These are phyloP conservation scores for Cladobotryum protrusum DNA, from an alignment of 2,329 filamentous ascomycete species.

Conservation along the genomic window DNA sequence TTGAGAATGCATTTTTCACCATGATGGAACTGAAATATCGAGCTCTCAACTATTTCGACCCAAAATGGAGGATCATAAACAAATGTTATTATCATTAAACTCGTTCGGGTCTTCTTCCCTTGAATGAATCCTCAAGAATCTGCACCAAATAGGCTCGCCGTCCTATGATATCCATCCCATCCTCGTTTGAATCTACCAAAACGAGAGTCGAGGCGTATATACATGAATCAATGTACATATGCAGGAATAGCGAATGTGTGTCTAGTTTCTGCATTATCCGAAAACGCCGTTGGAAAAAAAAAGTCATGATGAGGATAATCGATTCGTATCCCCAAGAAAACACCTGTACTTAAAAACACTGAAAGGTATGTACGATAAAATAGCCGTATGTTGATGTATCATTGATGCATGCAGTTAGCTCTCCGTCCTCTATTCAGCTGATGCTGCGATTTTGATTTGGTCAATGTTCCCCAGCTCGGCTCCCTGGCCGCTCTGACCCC, in stretches of 20 bases:
- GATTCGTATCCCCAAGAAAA: slow-evolving; percentile 3
- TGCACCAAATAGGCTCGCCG: background rate
- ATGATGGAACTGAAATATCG: too few species aligned
- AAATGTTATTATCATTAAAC: slow-evolving; percentile 1
- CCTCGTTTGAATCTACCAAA: background rate
- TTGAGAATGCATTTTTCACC: too few species aligned
- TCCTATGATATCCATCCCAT: background rate
- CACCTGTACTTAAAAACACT: slow-evolving; percentile 1
- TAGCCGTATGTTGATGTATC: slow-evolving; percentile 7
- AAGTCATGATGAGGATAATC: background rate
- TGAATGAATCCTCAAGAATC: background rate
- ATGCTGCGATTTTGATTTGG: slow-evolving; percentile 23
- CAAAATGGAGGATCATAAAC: background rate
- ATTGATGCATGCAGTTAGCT: slow-evolving; percentile 8
- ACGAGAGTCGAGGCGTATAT: background rate
- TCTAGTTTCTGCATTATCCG: slow-evolving; percentile 2
- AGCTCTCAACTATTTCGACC: too few species aligned
- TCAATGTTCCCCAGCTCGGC: slow-evolving; percentile 65
- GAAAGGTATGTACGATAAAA: slow-evolving; percentile 8
- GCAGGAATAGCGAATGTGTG: slow-evolving; percentile 1
- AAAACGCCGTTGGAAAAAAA: slow-evolving; percentile 6
- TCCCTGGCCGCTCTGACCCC: slow-evolving; percentile 58
- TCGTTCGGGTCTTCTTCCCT: background rate
- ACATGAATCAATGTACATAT: background rate
- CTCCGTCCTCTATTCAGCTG: slow-evolving; percentile 1